phyloP scores from a whole-genome alignment of 2,329 filamentous ascomycete genomes.

The Penicillium griseofulvum region DNA sequence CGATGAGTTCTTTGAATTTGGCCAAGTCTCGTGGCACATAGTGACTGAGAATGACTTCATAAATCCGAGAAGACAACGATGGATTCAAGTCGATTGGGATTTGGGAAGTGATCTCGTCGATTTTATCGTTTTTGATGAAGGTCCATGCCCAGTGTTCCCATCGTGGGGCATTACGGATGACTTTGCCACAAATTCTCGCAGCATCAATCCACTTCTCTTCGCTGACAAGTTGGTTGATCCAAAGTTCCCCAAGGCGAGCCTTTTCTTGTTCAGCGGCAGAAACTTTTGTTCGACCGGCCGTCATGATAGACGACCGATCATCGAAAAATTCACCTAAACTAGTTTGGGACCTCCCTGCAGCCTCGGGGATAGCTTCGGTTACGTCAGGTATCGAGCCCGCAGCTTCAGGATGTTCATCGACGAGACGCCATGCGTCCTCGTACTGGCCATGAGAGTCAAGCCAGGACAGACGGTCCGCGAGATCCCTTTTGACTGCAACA shows the following conservation, averaged over 20 bases:
- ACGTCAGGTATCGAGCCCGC: conserved; percentile 43
- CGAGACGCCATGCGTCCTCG: conserved; percentile 80
- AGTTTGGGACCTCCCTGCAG: conserved; percentile 36
- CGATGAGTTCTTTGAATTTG: conserved; percentile 73
- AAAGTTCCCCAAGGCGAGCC: conserved; percentile 83
- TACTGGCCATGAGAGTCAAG: conserved; percentile 77
- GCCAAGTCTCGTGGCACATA: conserved; percentile 78
- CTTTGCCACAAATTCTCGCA: conserved; percentile 76
- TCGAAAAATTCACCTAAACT: conserved; percentile 71
- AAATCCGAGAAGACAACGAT: conserved; percentile 75
- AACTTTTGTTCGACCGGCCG: conserved; percentile 56
- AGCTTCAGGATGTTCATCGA: conserved; percentile 82
- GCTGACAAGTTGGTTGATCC: conserved; percentile 82
- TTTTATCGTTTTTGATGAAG: conserved; percentile 80
- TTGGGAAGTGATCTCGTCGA: conserved; percentile 83
- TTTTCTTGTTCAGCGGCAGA: conserved; percentile 82
- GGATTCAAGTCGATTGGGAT: conserved; percentile 79
- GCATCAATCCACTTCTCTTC: conserved; percentile 72
- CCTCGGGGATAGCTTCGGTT: conserved; percentile 32
- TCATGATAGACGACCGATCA: conserved; percentile 63
- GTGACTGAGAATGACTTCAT: conserved; percentile 84
- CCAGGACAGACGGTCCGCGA: conserved; percentile 83
- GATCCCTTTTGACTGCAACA: conserved; percentile 81
- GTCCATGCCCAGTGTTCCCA: conserved; percentile 98
- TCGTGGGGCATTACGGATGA: conserved; percentile 71